Evolutionary conservation across 306 rosid genomes (phyloP), one percentile per base, ranked within the genome.

Genomic region (Mimosa pudica): DNA sequence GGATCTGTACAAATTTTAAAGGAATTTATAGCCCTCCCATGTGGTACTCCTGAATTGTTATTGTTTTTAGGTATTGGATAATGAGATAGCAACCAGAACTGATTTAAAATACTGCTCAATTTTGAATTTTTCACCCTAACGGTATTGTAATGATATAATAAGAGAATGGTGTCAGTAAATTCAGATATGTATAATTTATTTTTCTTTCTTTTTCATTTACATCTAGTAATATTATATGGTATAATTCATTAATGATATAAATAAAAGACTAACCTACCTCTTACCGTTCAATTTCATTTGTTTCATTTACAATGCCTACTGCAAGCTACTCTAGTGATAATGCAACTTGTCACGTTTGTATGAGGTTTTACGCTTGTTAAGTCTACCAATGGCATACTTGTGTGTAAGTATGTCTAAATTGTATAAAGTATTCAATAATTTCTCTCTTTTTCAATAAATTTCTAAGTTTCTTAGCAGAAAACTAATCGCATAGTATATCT

Each of bases 1-100:
- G 81, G 78, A 70, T 83, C 86, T 76, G 13, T 79, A 41, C 20
- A 55, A 55, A 55, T 32, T 32, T 55, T 67, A 33, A 20, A 48
- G 14, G 46, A 65, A 64, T 32, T 78, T 30, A 67, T 57, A 35
- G 54, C 14, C 7, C 55, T 24, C 82, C 65, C 79, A 82, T 73
- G 72, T 73, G 80, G 55, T 41, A 5, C 30, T 35, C 79, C 73
- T 57, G 35, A 77, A 20, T 42, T 30, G 69, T 7, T 7, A 2
- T 54, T n/a, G 61, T 17, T 55, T 2, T 55, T 55, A 55, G 61
- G 61, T n/a, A 6, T n/a, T 6, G 10, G 61, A 6, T 20, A 54
- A 17, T 16, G 9, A 54, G 24, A 52, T 52, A 7, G 10, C 62
- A 55, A 57, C 2, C 63, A 8, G 63, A 57, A 57, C 11, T 32